Conservation (phyloP, 2,329 filamentous ascomycete species). For the Neopestalotiopsis clavispora region DNA sequence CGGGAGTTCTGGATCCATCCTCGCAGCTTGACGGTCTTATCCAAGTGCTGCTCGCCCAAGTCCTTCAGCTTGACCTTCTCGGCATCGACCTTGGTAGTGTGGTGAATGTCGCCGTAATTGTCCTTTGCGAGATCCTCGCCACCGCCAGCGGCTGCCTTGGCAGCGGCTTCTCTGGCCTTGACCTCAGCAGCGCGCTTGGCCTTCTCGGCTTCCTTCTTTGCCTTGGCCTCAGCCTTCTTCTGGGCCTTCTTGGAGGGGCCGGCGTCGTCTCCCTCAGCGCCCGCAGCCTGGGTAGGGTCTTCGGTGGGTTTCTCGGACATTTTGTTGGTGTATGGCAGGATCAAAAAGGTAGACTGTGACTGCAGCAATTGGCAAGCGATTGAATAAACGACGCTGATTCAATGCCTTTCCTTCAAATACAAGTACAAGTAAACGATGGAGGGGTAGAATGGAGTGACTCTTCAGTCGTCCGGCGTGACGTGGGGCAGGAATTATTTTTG, state of each 20-base stretch:
- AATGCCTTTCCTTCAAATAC: slow-evolving; percentile 6
- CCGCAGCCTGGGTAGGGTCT: slow-evolving; percentile 27
- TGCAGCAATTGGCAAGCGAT: slow-evolving; percentile 29
- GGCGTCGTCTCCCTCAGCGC: slow-evolving; percentile 29
- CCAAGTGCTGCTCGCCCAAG: slow-evolving; percentile 68
- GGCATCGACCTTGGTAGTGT: slow-evolving; percentile 61
- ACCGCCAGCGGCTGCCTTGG: slow-evolving; percentile 68
- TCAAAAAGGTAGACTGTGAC: background rate
- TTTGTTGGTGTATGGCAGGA: slow-evolving; percentile 10
- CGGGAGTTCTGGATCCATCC: slow-evolving; percentile 87
- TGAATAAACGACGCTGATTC: slow-evolving; percentile 35
- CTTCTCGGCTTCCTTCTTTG: slow-evolving; percentile 87
- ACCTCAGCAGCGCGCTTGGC: slow-evolving; percentile 74
- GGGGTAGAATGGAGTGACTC: slow-evolving; percentile 14
- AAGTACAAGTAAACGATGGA: background rate
- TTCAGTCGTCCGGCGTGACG: slow-evolving; percentile 6
- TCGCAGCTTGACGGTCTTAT: slow-evolving; percentile 75
- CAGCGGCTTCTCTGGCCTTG: slow-evolving; percentile 72
- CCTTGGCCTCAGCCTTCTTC: slow-evolving; percentile 85
- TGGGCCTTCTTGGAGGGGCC: slow-evolving; percentile 73
- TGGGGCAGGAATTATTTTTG: slow-evolving; percentile 17
- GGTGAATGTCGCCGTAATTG: slow-evolving; percentile 77
- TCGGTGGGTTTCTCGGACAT: slow-evolving; percentile 40
- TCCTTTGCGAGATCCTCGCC: slow-evolving; percentile 71
- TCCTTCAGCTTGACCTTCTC: slow-evolving; percentile 64